These are phyloP conservation scores for Leishmania aethiopica DNA, from an alignment of 208 protist genomes.

Conservation along the genomic window DNA sequence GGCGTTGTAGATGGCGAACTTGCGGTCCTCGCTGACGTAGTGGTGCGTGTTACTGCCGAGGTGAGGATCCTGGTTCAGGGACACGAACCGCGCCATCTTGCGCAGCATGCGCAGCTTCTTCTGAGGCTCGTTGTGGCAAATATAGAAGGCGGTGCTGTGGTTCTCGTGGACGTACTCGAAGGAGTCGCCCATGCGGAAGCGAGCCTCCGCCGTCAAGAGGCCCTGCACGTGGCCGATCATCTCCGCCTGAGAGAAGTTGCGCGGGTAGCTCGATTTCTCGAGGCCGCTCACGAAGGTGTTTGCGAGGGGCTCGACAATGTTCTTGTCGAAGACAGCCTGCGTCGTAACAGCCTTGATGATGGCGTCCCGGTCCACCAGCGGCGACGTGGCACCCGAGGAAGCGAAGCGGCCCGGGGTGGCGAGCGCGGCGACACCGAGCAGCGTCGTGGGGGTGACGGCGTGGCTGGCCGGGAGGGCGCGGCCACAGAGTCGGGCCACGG, in stretches of 20 bases:
- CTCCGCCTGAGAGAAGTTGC: conserved; percentile 53
- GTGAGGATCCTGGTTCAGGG: conserved; percentile 23
- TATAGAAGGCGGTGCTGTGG: conserved; percentile 63
- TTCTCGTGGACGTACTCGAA: conserved; percentile 73
- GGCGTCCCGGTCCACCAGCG: conserved; percentile 25
- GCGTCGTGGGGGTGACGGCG: not conserved
- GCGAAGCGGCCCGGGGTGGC: not conserved
- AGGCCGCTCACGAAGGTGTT: conserved; percentile 47
- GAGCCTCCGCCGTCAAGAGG: conserved; percentile 65
- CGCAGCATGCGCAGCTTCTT: conserved; percentile 60
- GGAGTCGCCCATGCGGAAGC: conserved; percentile 47
- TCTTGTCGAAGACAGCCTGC: conserved; percentile 51
- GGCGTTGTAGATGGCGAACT: conserved; percentile 63
- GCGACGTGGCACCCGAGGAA: not conserved
- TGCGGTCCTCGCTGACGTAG: conserved; percentile 62
- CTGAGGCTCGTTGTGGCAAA: conserved; percentile 57
- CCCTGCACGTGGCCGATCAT: conserved; percentile 59
- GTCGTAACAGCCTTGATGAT: conserved; percentile 40
- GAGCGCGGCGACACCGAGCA: not conserved
- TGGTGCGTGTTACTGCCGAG: conserved; percentile 49
- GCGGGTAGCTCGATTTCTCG: conserved; percentile 50
- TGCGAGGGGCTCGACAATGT: conserved; percentile 39
- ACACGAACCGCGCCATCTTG: conserved; percentile 56
- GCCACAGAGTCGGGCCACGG: conserved; percentile 10
- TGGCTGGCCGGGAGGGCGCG: not conserved